These are phyloP conservation scores for Eucalyptus cloeziana DNA, from an alignment of 345 rosid genomes.

Conservation along the genomic window DNA sequence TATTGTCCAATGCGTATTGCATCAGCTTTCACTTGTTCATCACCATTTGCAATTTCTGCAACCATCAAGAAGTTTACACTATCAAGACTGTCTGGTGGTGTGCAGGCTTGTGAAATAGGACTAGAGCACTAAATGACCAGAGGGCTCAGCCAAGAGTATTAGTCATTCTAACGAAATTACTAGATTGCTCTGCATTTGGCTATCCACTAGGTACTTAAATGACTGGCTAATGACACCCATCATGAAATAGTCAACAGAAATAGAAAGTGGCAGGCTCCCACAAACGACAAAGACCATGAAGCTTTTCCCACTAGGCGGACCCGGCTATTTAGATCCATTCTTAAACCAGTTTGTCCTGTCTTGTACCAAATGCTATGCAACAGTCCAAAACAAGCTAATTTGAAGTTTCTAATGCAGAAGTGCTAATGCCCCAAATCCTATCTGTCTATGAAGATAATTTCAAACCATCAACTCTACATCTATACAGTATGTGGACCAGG, in stretches of 20 bases:
- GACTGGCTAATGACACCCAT: background rate
- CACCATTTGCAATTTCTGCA: constrained; percentile 79
- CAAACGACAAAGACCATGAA: background rate
- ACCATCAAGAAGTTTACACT: background rate
- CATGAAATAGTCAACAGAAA: background rate
- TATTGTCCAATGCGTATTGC: constrained; percentile 77
- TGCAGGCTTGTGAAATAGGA: background rate
- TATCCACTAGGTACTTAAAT: background rate
- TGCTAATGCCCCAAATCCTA: background rate
- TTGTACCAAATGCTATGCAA: background rate
- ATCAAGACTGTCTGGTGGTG: background rate
- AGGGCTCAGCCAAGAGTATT: background rate
- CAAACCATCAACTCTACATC: background rate
- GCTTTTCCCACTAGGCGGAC: background rate
- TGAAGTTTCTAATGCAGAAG: background rate
- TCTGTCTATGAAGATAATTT: background rate
- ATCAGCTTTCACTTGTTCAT: constrained; percentile 92
- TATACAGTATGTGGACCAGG: background rate
- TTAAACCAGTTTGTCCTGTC: background rate
- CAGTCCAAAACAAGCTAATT: background rate
- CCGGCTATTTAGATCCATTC: background rate
- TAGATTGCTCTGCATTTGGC: background rate
- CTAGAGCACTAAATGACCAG: background rate
- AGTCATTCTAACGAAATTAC: background rate
- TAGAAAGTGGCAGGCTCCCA: background rate